These are phyloP conservation scores for Kazachstania kunashirensis DNA, from an alignment of 805 yeast species.

Conservation along the genomic window DNA sequence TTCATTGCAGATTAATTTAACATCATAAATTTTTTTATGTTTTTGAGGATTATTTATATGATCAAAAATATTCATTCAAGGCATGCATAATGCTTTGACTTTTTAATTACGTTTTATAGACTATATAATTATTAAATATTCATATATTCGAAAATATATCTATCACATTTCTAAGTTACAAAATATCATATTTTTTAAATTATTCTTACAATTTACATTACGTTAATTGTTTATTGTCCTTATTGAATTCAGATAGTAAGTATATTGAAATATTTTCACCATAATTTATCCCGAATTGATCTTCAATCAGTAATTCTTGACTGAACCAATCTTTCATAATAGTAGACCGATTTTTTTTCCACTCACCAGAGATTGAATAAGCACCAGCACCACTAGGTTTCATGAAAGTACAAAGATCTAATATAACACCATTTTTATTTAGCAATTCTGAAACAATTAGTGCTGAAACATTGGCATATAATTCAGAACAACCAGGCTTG, in stretches of 20 bases:
- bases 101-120: too few relatives aligned
- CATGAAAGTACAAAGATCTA: conserved; percentile 79
- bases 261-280: conserved; percentile 60
- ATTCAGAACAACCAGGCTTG: conserved; percentile 37
- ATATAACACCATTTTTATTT: conserved; percentile 68
- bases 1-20: too few relatives aligned
- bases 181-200: too few relatives aligned
- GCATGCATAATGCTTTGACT: too few relatives aligned
- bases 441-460: conserved; percentile 70
- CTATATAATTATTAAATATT: too few relatives aligned
- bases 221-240: conserved; percentile 8
- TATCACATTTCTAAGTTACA: too few relatives aligned
- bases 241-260: conserved; percentile 46
- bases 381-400: conserved; percentile 33
- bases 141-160: too few relatives aligned
- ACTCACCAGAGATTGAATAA: conserved; percentile 33
- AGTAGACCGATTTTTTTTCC: conserved; percentile 66
- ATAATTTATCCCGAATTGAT: conserved; percentile 46
- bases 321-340: conserved; percentile 49
- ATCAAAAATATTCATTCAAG: too few relatives aligned
- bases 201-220: too few relatives aligned
- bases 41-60: too few relatives aligned
- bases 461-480: conserved; percentile 64
- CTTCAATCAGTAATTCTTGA: conserved; percentile 35
- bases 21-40: too few relatives aligned